Base-by-base conservation (phyloP, 257 asterid genomes). In the Ilex asprella region DNA sequence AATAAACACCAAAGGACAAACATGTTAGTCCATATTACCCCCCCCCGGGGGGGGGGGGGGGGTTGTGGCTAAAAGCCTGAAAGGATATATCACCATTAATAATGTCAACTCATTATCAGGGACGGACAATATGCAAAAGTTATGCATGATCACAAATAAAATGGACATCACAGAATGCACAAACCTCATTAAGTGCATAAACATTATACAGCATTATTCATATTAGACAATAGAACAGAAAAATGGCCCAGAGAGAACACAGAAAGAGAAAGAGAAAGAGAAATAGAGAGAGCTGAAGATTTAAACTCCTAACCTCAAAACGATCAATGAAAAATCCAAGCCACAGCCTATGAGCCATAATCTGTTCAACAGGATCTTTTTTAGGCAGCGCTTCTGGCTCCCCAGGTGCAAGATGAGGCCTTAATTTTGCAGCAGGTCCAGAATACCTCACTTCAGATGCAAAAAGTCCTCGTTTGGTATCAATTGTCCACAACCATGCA, bases 401-500 rank as follows among this genome's bases (percentile, higher is more conserved):
- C 55, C 99, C 99, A 44, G 95, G 82, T 66, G 84, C 76, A 83
- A 93, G 96, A 73, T 93, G 99, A 76, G 99, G 99, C 86, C 94
- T 87, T 78, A 89, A 75, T 75, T 87, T 89, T 51, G 99, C 95
- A 78, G 96, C 82, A 61, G 99, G 99, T 66, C 99, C 97, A 58
- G 83, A 80, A 75, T 70, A 87, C 73, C 85, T 78, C 47, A 71
- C 58, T 30, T 87, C 95, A 58, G 97, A 93, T 65, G 99, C 96
- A 79, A 93, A 93, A 74, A 93, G 84, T 65, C 99, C 99, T 70
- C 96, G 82, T 80, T 84, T 93, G 16, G 99, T 93, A 80, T 93
- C 99, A 61, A 93, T 78, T 39, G 97, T 87, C 99, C 99, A 93
- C 65, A 93, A 76, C 99, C 99, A 93, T 64, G 97, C 96, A 82